Conservation (phyloP, 2,329 filamentous ascomycete species). For the Drechmeria coniospora region DNA sequence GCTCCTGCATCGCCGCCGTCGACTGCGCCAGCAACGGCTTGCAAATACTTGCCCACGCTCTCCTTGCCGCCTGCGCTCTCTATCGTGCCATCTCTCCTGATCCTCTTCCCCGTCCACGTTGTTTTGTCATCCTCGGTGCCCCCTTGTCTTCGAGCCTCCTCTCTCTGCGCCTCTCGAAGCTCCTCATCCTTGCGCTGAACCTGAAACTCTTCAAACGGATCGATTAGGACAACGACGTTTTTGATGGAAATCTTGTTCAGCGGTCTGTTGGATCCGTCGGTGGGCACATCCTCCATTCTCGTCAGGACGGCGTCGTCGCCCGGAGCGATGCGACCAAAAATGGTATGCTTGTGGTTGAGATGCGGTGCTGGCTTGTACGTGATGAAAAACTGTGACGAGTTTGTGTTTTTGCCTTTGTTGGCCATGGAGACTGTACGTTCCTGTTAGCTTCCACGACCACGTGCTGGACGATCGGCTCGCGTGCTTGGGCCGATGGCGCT, state of each 20-base stretch:
- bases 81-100: slow-evolving; percentile 51
- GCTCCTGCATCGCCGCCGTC: slow-evolving; percentile 44
- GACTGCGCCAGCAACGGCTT: slow-evolving; percentile 28
- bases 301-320: slow-evolving; percentile 51
- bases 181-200: slow-evolving; percentile 56
- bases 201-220: slow-evolving; percentile 90
- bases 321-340: slow-evolving; percentile 76
- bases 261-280: slow-evolving; percentile 62
- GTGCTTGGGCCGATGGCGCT: slow-evolving; percentile 6
- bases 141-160: slow-evolving; percentile 46
- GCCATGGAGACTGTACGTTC: slow-evolving; percentile 55
- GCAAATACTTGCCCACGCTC: slow-evolving; percentile 68
- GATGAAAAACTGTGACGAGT: slow-evolving; percentile 90
- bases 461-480: not conserved
- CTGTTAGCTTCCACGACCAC: not conserved
- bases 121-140: slow-evolving; percentile 76
- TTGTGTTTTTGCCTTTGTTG: slow-evolving; percentile 97
- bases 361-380: slow-evolving; percentile 74
- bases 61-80: slow-evolving; percentile 26
- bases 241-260: slow-evolving; percentile 65
- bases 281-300: slow-evolving; percentile 62
- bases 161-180: slow-evolving; percentile 37
- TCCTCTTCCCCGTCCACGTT: slow-evolving; percentile 92
- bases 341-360: slow-evolving; percentile 90
- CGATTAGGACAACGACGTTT: slow-evolving; percentile 73